These are phyloP conservation scores for Lizonia empirigonia DNA, from an alignment of 2,329 filamentous ascomycete species.

Conservation along the genomic window DNA sequence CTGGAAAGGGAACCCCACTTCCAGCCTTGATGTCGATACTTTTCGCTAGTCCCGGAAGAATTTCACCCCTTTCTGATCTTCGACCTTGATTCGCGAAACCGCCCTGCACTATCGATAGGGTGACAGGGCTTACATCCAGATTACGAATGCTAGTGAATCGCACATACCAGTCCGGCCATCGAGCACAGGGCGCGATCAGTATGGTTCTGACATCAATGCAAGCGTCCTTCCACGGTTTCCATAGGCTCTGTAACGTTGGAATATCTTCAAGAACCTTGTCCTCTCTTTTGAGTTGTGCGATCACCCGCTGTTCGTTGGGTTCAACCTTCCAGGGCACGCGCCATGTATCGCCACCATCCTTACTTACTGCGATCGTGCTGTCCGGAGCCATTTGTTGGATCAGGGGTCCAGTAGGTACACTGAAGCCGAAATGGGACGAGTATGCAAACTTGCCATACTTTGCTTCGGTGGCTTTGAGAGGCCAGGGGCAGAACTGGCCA, in stretches of 20 bases:
- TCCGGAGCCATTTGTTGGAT: slow-evolving; percentile 51
- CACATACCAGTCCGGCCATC: slow-evolving; percentile 42
- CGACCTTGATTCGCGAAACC: slow-evolving; percentile 43
- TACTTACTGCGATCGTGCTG: slow-evolving; percentile 47
- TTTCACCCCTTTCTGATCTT: slow-evolving; percentile 24
- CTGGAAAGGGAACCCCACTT: slow-evolving; percentile 5
- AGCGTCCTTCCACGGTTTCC: slow-evolving; percentile 41
- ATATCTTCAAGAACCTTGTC: slow-evolving; percentile 12
- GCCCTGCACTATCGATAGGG: slow-evolving; percentile 27
- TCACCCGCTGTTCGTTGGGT: neutral
- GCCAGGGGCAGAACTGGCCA: slow-evolving; percentile 46
- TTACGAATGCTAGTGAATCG: slow-evolving; percentile 30
- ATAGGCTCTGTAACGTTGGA: slow-evolving; percentile 24
- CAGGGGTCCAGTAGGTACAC: slow-evolving; percentile 48
- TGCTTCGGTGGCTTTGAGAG: slow-evolving; percentile 44
- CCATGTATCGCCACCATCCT: slow-evolving; percentile 50
- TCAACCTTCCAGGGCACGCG: slow-evolving; percentile 45
- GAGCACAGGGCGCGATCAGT: slow-evolving; percentile 30
- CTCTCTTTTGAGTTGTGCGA: neutral
- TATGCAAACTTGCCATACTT: slow-evolving; percentile 47
- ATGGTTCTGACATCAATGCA: slow-evolving; percentile 30
- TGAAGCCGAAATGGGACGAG: slow-evolving; percentile 46
- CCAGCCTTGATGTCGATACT: neutral
- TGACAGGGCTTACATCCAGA: neutral
- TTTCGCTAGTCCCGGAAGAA: slow-evolving; percentile 15